phyloP scores from a whole-genome alignment of 2,329 filamentous ascomycete species.

The Neurospora sp. region DNA sequence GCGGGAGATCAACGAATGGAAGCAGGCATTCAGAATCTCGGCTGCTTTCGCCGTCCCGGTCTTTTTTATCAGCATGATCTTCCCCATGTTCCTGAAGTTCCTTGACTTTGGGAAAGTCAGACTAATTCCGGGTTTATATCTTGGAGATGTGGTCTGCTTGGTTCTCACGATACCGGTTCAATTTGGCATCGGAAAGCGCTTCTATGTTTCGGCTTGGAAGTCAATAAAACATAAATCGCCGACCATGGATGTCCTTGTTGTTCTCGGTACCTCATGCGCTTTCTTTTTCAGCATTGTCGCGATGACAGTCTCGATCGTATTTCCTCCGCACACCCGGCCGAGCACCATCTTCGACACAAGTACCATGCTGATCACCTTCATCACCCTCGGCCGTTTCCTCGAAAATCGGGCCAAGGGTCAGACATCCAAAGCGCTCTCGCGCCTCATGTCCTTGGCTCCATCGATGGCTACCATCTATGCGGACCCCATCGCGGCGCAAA shows the following conservation, averaged over 20 bases:
- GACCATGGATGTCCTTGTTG: conserved; percentile 95
- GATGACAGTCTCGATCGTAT: conserved; percentile 72
- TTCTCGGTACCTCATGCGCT: conserved; percentile 85
- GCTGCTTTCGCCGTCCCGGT: conserved; percentile 79
- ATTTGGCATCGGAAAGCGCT: conserved; percentile 90
- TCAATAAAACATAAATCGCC: conserved; percentile 83
- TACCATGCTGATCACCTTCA: conserved; percentile 96
- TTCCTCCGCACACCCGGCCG: conserved; percentile 68
- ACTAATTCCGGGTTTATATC: conserved; percentile 65
- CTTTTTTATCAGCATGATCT: conserved; percentile 83
- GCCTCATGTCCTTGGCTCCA: conserved; percentile 89
- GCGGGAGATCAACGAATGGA: conserved; percentile 91
- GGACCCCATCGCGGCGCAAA: conserved; percentile 87
- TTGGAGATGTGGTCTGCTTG: conserved; percentile 81
- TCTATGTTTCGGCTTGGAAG: conserved; percentile 89
- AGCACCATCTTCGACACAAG: conserved; percentile 94
- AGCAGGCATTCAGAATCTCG: conserved; percentile 67
- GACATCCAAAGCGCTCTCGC: conserved; percentile 86
- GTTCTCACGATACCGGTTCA: conserved; percentile 83
- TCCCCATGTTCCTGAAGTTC: conserved; percentile 72
- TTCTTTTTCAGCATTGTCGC: conserved; percentile 91
- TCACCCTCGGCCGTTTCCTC: conserved; percentile 79
- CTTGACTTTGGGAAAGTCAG: conserved; percentile 67
- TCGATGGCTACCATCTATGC: conserved; percentile 96
- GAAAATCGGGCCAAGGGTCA: conserved; percentile 95